phyloP scores from a whole-genome alignment of 1,139 yeast genomes.

The Candida sp. region DNA sequence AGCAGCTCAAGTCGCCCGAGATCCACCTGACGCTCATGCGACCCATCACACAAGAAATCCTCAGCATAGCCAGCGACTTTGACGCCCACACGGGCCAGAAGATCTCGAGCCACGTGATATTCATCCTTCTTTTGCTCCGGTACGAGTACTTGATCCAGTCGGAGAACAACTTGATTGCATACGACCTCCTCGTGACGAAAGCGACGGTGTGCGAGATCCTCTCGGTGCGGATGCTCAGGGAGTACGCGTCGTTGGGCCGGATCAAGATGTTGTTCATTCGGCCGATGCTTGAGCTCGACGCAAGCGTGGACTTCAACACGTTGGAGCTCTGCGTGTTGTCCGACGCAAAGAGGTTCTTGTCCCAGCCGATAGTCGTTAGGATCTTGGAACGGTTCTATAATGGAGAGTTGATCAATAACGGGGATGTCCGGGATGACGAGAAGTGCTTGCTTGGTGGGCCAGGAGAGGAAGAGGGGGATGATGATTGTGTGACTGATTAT shows the following conservation, averaged over 20 bases:
- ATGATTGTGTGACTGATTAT: constrained; percentile 40
- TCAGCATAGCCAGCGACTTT: constrained; percentile 13
- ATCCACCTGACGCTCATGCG: constrained; percentile 52
- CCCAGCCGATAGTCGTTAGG: constrained; percentile 58
- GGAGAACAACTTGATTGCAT: constrained; percentile 49
- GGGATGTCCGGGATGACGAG: constrained; percentile 27
- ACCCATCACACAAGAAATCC: constrained; percentile 45
- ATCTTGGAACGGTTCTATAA: constrained; percentile 58
- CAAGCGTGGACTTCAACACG: constrained; percentile 40
- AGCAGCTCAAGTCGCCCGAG: constrained; percentile 60
- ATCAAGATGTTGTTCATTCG: constrained; percentile 48
- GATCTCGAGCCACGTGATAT: constrained; percentile 31
- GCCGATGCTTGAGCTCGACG: constrained; percentile 33
- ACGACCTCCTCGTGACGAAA: constrained; percentile 54
- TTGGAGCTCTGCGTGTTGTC: constrained; percentile 59
- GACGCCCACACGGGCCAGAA: constrained; percentile 14
- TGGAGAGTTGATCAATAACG: constrained; percentile 45
- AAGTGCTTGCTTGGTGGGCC: constrained; percentile 19
- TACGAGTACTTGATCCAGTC: constrained; percentile 55
- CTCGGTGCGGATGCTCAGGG: constrained; percentile 56
- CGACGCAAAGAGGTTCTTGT: constrained; percentile 56
- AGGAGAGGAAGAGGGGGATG: no score
- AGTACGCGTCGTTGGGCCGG: constrained; percentile 48
- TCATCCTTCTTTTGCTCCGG: constrained; percentile 37
- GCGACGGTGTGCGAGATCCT: constrained; percentile 60